A percentile compares a stretch with the other conserved stretches of the same genome.
Evolutionary conservation across 2,329 filamentous ascomycete species (phyloP).

Genomic region (Aureobasidium melanogenum): DNA sequence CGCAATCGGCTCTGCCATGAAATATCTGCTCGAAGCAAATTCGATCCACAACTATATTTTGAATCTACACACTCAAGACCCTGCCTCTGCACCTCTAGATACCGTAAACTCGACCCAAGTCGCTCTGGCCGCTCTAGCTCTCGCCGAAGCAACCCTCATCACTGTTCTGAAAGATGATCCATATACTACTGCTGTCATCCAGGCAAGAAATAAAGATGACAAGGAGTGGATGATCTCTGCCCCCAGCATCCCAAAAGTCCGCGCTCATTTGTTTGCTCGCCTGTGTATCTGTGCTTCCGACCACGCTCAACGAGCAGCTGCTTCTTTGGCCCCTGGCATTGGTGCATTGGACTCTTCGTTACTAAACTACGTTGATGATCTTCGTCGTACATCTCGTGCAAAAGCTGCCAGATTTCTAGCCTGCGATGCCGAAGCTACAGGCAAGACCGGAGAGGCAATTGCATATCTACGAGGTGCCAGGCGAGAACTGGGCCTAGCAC

Average conservation of each 20-base stretch:
- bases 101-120: constrained; percentile 35
- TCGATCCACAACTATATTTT: constrained; percentile 66
- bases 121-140: constrained; percentile 51
- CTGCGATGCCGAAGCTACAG: constrained; percentile 76
- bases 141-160: constrained; percentile 82
- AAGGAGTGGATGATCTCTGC: constrained; percentile 96
- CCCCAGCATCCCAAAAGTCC: constrained; percentile 78
- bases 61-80: constrained; percentile 18
- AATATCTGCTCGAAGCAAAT: constrained; percentile 67
- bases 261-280: constrained; percentile 78
- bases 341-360: constrained; percentile 56
- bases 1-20: constrained; percentile 66
- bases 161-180: constrained; percentile 92
- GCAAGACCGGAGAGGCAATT: constrained; percentile 74
- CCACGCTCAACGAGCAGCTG: constrained; percentile 66
- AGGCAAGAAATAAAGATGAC: constrained; percentile 72
- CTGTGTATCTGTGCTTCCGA: constrained; percentile 82
- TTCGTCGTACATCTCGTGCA: constrained; percentile 66
- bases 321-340: constrained; percentile 36
- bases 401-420: constrained; percentile 86
- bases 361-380: constrained; percentile 63
- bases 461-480: constrained; percentile 77
- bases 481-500: constrained; percentile 59
- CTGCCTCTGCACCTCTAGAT: constrained; percentile 24
- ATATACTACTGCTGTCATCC: constrained; percentile 73